Base-by-base conservation (phyloP, 192 early-diverging fungal genomes). In the Spizellomyces punctatus region DNA sequence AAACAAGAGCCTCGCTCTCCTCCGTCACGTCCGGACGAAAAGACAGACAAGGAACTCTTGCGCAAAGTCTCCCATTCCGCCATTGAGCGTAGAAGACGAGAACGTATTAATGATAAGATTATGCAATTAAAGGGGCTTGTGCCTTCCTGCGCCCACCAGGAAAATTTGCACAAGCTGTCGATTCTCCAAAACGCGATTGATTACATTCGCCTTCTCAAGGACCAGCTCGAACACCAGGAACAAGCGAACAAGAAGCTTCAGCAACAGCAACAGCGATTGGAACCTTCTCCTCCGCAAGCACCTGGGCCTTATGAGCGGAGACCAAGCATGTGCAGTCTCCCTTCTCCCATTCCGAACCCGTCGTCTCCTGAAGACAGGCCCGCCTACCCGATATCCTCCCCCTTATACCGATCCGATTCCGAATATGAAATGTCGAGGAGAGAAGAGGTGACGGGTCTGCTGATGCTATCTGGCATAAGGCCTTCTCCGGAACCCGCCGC, bases 21-120 rank as follows among this genome's bases (percentile, higher is more conserved):
- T 12, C 64, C 64, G 16, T 48, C 64, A 49, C 59, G 17, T 14
- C 12, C 50, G 14, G 17, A 19, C 42, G 22, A 41, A 14, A 61
- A 61, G 36, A 16, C 16, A 16, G 59, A 61, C 16, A 61, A 42
- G 42, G 59, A 61, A 61, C 14, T 61, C 71, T 85, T 88, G 63
- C 86, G 94, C 41, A 93, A 93, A 64, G 85, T 89, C 10, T 91
- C 91, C 5, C 94, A 96, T 61, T 92, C 91, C 17, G 89, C 88
- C 0, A 95, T 93, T 67, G 94, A 96, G 77, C 83, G 93, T 5
- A 80, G 89, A 48, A 88, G 93, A 46, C 89, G 94, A 27, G 92
- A 94, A 65, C 84, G 90, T 36, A 96, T 92, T 72, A 96, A 96
- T 74, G 88, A 89, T 63, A 89, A 91, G 74, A 90, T 96, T 41